Conservation (phyloP, 805 yeast species). For the Saturnispora kantuleensis region DNA sequence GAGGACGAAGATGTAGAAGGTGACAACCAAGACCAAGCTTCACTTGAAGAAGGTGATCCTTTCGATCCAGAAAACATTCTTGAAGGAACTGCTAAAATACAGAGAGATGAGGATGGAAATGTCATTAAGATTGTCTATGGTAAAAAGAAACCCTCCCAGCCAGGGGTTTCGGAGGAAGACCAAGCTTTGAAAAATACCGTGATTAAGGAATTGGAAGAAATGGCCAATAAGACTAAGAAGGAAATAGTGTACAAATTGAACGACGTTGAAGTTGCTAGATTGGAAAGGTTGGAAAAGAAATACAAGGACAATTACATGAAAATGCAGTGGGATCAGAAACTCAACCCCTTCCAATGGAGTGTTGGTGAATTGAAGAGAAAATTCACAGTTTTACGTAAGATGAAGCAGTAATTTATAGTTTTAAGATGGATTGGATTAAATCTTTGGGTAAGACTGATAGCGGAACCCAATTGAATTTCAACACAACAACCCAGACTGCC, state of each 20-base stretch:
- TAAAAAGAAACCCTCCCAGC: constrained; percentile 32
- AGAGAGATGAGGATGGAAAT: constrained; percentile 60
- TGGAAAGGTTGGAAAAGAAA: constrained; percentile 50
- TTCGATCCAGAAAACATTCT: constrained; percentile 55
- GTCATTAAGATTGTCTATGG: constrained; percentile 65
- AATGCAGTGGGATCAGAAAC: constrained; percentile 87
- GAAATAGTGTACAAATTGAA: constrained; percentile 43
- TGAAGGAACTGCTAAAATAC: constrained; percentile 69
- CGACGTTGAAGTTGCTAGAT: constrained; percentile 70
- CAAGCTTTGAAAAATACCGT: constrained; percentile 39
- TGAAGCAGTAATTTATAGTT: constrained; percentile 3
- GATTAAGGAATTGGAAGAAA: constrained; percentile 57
- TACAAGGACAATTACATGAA: constrained; percentile 82
- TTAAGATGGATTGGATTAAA: background rate
- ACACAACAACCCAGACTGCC: constrained; percentile 1
- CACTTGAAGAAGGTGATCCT: constrained; percentile 29
- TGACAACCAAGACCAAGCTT: constrained; percentile 28
- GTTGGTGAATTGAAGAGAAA: constrained; percentile 76
- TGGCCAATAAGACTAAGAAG: constrained; percentile 36
- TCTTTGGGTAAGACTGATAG: background rate
- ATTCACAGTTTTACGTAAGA: constrained; percentile 41
- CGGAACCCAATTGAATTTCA: background rate
- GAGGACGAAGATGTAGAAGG: constrained; percentile 23
- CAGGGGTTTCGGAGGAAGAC: constrained; percentile 18
- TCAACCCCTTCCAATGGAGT: constrained; percentile 74